Percentiles rank a stretch among this genome's conserved stretches.
phyloP scores from a whole-genome alignment of 768 basidiomycete species.

The Leccinum fibrillosum region DNA sequence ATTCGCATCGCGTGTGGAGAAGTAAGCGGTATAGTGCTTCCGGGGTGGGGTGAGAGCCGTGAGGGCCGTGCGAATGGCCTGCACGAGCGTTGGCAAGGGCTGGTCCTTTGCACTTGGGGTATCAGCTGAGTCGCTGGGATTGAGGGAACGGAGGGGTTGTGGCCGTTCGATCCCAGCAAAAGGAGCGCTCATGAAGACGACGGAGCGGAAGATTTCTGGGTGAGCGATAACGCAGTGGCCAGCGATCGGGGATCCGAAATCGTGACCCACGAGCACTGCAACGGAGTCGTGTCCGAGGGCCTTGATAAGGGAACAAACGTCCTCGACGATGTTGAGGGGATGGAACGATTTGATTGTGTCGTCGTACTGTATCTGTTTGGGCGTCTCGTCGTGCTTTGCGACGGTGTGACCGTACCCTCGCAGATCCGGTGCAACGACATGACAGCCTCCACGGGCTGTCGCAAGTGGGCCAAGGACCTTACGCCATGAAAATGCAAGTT shows the following conservation, averaged over 20 bases:
- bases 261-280: constrained; percentile 56
- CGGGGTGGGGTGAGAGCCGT: constrained; percentile 45
- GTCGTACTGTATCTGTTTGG: constrained; percentile 34
- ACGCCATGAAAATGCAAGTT: constrained; percentile 64
- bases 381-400: constrained; percentile 23
- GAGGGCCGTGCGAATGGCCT: constrained; percentile 25
- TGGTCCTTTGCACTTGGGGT: constrained; percentile 2
- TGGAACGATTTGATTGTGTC: constrained; percentile 52
- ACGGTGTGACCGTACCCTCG: constrained; percentile 49
- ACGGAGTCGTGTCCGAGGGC: constrained; percentile 47
- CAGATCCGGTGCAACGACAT: constrained; percentile 62
- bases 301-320: constrained; percentile 49
- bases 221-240: constrained; percentile 51
- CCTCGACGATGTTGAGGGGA: constrained; percentile 48
- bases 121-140: constrained; percentile 3
- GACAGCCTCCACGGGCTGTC: constrained; percentile 41
- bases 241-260: constrained; percentile 55
- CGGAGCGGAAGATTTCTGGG: constrained; percentile 52
- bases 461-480: constrained; percentile 52
- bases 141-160: constrained; percentile 6
- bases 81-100: constrained; percentile 7
- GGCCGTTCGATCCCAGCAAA: constrained; percentile 46
- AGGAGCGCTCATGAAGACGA: constrained; percentile 60
- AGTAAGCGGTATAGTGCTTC: constrained; percentile 58
- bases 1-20: constrained; percentile 45